Percentiles rank a stretch among this genome's conserved stretches.
Evolutionary conservation across 140 eudicot species (phyloP).

Genomic region (Anethum foeniculum): DNA sequence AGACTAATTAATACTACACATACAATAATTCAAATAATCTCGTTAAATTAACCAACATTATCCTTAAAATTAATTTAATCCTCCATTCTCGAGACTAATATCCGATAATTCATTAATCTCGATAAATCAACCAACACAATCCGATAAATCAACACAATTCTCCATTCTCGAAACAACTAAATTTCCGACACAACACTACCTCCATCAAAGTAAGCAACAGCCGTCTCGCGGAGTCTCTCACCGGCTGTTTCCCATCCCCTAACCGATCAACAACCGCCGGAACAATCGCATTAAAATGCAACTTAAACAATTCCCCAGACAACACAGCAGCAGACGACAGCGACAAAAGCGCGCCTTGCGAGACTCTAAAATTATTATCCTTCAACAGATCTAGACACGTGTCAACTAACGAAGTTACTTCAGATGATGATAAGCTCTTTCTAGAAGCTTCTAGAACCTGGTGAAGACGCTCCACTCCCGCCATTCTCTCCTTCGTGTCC

Average conservation of each 20-base stretch:
- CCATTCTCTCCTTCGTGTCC: conserved; percentile 94
- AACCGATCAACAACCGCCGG: conserved; percentile 89
- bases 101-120: background rate
- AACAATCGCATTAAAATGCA: conserved; percentile 76
- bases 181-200: conserved; percentile 29
- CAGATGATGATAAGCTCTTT: conserved; percentile 61
- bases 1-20: background rate
- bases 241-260: conserved; percentile 89
- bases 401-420: conserved; percentile 8
- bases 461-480: conserved; percentile 91
- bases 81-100: background rate
- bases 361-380: conserved; percentile 46
- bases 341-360: conserved; percentile 80
- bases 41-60: background rate
- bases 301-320: conserved; percentile 80
- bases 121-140: background rate
- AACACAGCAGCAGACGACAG: conserved; percentile 90
- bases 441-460: conserved; percentile 86
- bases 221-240: conserved; percentile 84
- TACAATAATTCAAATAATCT: background rate
- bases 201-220: conserved; percentile 87
- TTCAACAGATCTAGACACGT: background rate
- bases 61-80: too few species aligned
- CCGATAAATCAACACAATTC: background rate
- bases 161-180: background rate